Percentiles rank a stretch among this genome's conserved stretches.
Evolutionary conservation across 805 yeast genomes (phyloP).

Genomic region (Wickerhamomyces bisporus): DNA sequence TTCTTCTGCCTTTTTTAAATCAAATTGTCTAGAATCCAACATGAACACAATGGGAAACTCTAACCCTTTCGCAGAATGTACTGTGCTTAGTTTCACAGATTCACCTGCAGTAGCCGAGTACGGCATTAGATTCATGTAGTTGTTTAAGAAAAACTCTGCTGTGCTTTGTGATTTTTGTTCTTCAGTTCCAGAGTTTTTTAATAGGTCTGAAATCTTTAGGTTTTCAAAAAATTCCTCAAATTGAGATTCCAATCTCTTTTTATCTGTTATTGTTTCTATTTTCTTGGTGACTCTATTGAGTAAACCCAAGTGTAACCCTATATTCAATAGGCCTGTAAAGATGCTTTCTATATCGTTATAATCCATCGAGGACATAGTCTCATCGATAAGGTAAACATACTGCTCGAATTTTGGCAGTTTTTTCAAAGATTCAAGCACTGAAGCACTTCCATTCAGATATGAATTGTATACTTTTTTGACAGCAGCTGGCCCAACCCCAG

Average conservation of each 20-base stretch:
- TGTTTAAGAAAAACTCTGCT: conserved; percentile 29
- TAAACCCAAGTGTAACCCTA: conserved; percentile 15
- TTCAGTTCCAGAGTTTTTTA: conserved; percentile 1
- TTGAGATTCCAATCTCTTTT: conserved; percentile 21
- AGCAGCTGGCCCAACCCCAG: conserved; percentile 17
- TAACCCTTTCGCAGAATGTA: conserved; percentile 71
- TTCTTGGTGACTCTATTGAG: conserved; percentile 6
- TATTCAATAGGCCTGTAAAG: conserved; percentile 8
- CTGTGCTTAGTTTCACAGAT: conserved; percentile 54
- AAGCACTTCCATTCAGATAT: conserved; percentile 1
- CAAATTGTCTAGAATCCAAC: conserved; percentile 7
- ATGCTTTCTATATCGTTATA: conserved; percentile 11
- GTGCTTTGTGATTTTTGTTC: conserved; percentile 21
- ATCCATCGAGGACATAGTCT: conserved; percentile 12
- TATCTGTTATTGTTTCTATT: conserved; percentile 22
- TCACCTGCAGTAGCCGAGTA: conserved; percentile 19
- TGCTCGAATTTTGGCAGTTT: conserved; percentile 22
- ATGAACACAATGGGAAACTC: conserved; percentile 69
- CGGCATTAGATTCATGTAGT: conserved; percentile 27
- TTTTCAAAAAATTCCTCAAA: conserved; percentile 32
- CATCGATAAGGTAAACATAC: conserved; percentile 22
- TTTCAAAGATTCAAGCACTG: conserved; percentile 11
- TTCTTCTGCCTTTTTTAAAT: conserved; percentile 20
- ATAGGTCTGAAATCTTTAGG: conserved; percentile 25
- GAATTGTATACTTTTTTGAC: conserved; percentile 17